Percentiles rank a stretch among this genome's conserved stretches.
phyloP scores from a whole-genome alignment of 805 yeast species.

The Cyberlindnera euphorbiae region DNA sequence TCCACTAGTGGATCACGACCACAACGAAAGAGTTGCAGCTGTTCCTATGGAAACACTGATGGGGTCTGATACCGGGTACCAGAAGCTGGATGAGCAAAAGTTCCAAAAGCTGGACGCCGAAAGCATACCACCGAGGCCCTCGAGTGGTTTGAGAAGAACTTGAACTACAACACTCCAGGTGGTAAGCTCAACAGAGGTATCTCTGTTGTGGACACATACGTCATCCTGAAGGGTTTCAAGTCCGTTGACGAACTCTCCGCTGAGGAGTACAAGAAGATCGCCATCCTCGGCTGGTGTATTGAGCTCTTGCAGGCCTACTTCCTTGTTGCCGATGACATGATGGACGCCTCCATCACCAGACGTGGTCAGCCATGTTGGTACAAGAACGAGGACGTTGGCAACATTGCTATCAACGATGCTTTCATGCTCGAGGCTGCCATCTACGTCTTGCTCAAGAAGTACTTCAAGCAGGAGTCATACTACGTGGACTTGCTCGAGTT shows the following conservation, averaged over 20 bases:
- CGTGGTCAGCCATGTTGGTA: conserved; percentile 99
- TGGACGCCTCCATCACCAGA: conserved; percentile 95
- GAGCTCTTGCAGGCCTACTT: conserved; percentile 95
- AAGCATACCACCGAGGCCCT: conserved; percentile 65
- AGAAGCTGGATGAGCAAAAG: conserved; percentile 21
- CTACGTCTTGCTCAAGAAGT: conserved; percentile 80
- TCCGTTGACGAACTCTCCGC: conserved; percentile 52
- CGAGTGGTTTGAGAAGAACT: conserved; percentile 70
- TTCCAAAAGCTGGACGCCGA: conserved; percentile 20
- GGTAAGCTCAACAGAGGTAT: conserved; percentile 96
- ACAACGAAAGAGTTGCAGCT: conserved; percentile 19
- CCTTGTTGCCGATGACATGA: conserved; percentile 96
- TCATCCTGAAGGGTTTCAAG: conserved; percentile 62
- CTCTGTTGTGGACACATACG: conserved; percentile 91
- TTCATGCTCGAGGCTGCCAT: conserved; percentile 96
- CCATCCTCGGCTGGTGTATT: conserved; percentile 91
- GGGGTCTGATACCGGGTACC: conserved; percentile 12
- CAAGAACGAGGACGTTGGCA: conserved; percentile 70
- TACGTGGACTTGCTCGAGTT: conserved; percentile 88
- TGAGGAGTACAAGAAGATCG: conserved; percentile 77
- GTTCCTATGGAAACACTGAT: conserved; percentile 14
- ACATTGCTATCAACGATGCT: conserved; percentile 95
- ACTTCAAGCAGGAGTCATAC: conserved; percentile 76
- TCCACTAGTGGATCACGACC: conserved; percentile 39
- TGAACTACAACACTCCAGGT: conserved; percentile 89